These are phyloP conservation scores for Lentinula boryana DNA, from an alignment of 768 basidiomycete genomes.

Conservation along the genomic window DNA sequence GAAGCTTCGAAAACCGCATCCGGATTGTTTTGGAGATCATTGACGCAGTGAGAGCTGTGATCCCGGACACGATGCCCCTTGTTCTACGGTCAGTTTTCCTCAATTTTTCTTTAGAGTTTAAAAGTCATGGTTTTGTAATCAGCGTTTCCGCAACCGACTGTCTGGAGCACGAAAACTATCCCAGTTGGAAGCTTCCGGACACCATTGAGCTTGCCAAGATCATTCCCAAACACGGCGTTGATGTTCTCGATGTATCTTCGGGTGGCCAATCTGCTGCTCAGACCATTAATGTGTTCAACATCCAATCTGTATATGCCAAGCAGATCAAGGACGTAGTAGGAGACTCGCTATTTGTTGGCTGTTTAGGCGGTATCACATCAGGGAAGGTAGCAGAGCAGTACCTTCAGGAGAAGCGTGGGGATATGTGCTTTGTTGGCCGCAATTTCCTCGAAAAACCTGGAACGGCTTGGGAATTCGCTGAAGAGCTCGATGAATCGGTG, in stretches of 20 bases:
- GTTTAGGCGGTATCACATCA: slow-evolving; percentile 51
- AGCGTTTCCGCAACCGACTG: slow-evolving; percentile 76
- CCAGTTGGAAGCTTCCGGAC: slow-evolving; percentile 68
- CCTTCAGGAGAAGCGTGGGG: slow-evolving; percentile 51
- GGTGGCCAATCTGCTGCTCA: slow-evolving; percentile 51
- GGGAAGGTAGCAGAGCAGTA: slow-evolving; percentile 51
- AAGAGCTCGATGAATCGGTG: slow-evolving; percentile 45
- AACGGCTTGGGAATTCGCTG: slow-evolving; percentile 44
- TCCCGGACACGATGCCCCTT: slow-evolving; percentile 58
- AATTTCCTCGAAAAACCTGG: slow-evolving; percentile 59
- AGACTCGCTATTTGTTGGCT: slow-evolving; percentile 32
- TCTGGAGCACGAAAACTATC: slow-evolving; percentile 57
- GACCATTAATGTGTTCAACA: slow-evolving; percentile 26
- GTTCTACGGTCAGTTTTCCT: slow-evolving; percentile 50
- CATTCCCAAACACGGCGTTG: slow-evolving; percentile 63
- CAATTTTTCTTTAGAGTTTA: background rate
- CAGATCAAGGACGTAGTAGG: slow-evolving; percentile 36
- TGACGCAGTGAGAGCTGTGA: slow-evolving; percentile 53
- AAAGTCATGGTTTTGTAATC: background rate
- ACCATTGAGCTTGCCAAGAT: slow-evolving; percentile 54
- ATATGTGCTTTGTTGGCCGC: slow-evolving; percentile 50
- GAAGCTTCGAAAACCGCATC: slow-evolving; percentile 65
- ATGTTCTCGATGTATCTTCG: slow-evolving; percentile 67
- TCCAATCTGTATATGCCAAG: slow-evolving; percentile 52
- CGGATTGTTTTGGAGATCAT: slow-evolving; percentile 59